A percentile compares a stretch with the other conserved stretches of the same genome.
phyloP scores from a whole-genome alignment of 768 basidiomycete species.

The Mycena vulgaris region DNA sequence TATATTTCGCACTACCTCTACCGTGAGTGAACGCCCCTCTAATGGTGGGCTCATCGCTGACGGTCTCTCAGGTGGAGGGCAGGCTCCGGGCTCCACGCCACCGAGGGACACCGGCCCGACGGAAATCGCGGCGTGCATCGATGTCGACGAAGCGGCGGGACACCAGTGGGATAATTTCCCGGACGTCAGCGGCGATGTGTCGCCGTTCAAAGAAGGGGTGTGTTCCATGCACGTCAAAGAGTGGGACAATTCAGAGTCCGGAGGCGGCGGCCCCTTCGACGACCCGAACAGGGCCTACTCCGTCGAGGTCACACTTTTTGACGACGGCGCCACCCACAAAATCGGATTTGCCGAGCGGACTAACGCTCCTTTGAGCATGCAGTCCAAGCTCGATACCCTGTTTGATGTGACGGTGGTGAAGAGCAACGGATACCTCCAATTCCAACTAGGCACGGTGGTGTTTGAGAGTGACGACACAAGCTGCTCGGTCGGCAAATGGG shows the following conservation, averaged over 20 bases:
- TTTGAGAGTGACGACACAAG: no score
- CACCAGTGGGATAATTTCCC: background rate
- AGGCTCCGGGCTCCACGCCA: no score
- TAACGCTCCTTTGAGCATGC: no score
- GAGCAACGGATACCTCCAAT: no score
- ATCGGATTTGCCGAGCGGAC: background rate
- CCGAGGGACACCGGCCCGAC: no score
- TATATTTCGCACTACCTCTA: background rate
- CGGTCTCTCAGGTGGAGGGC: no score
- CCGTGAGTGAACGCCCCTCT: background rate
- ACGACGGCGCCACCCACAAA: conserved; percentile 3
- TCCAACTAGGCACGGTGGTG: no score
- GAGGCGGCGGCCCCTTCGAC: background rate
- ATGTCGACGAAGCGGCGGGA: background rate
- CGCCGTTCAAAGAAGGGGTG: background rate
- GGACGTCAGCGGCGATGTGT: conserved; percentile 9
- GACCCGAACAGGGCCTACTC: background rate
- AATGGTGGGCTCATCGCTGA: no score
- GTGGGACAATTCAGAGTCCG: background rate
- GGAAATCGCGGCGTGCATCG: no score
- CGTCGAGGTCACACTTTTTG: conserved; percentile 8
- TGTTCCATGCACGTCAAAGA: conserved; percentile 9
- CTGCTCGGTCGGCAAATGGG: no score
- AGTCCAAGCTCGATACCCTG: no score
- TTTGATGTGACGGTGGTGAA: no score